phyloP scores from a whole-genome alignment of 306 rosid species.

The Oemleria cerasiformis region DNA sequence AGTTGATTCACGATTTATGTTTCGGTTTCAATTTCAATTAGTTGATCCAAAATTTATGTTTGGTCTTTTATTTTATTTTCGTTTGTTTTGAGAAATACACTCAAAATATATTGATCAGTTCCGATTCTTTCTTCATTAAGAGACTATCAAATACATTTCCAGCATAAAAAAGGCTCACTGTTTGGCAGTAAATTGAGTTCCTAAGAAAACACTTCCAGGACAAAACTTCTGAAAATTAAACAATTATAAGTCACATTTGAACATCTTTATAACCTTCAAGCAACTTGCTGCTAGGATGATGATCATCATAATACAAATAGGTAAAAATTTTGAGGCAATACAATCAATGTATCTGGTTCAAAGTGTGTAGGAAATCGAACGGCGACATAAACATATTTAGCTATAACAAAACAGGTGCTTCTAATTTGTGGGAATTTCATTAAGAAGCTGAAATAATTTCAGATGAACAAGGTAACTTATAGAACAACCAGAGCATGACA shows the following conservation, averaged over 20 bases:
- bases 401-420: background rate
- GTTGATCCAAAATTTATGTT: no score
- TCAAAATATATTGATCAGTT: no score
- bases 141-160: no score
- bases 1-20: no score
- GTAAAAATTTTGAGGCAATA: background rate
- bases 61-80: no score
- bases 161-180: no score
- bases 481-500: background rate
- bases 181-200: background rate
- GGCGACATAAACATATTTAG: background rate
- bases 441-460: background rate
- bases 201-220: background rate
- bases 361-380: background rate
- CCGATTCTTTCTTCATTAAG: no score
- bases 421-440: background rate
- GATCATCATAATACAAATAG: background rate
- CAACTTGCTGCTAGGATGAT: no score
- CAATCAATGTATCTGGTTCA: background rate
- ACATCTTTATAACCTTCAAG: no score
- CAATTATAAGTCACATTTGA: background rate
- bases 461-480: background rate
- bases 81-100: no score
- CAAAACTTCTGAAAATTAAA: background rate
- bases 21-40: no score